Conservation (phyloP, 2,329 filamentous ascomycete genomes). For the Trichoderma sp. region DNA sequence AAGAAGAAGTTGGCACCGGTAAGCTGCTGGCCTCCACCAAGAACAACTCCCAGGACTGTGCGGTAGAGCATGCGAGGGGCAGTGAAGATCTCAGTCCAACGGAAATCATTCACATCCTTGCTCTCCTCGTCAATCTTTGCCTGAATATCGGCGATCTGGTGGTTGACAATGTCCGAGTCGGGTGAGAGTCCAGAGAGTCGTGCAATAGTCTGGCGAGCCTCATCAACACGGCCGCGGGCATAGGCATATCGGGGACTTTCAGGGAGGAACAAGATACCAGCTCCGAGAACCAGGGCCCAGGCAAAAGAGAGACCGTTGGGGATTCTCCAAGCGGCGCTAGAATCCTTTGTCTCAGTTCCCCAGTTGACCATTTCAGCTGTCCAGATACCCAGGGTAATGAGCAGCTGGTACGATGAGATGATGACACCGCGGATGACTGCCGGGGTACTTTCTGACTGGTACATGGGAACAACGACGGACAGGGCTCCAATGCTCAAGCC, state of each 20-base stretch:
- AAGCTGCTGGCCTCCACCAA: constrained; percentile 6
- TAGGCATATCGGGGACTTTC: constrained; percentile 13
- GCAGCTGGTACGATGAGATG: constrained; percentile 12
- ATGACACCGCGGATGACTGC: constrained; percentile 16
- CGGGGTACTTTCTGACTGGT: constrained; percentile 11
- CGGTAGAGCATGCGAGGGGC: constrained; percentile 11
- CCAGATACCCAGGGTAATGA: constrained; percentile 14
- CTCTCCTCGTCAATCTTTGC: constrained; percentile 14
- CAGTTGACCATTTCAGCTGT: constrained; percentile 15
- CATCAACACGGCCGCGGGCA: background rate
- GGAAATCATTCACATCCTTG: background rate
- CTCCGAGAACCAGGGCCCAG: constrained; percentile 9
- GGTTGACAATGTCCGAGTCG: background rate
- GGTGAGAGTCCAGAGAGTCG: background rate
- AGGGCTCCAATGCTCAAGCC: constrained; percentile 8
- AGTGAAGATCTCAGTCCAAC: constrained; percentile 11
- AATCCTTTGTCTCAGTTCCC: constrained; percentile 4
- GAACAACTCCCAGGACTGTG: background rate
- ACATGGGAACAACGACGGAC: constrained; percentile 10
- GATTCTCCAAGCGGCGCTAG: constrained; percentile 8
- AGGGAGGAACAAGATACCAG: constrained; percentile 1
- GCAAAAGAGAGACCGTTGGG: constrained; percentile 12
- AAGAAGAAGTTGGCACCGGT: constrained; percentile 17
- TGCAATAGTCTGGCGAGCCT: constrained; percentile 11
- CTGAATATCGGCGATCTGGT: constrained; percentile 11